Conservation (phyloP, 805 yeast species). For the Kluyveromyces dobzhanskii region DNA sequence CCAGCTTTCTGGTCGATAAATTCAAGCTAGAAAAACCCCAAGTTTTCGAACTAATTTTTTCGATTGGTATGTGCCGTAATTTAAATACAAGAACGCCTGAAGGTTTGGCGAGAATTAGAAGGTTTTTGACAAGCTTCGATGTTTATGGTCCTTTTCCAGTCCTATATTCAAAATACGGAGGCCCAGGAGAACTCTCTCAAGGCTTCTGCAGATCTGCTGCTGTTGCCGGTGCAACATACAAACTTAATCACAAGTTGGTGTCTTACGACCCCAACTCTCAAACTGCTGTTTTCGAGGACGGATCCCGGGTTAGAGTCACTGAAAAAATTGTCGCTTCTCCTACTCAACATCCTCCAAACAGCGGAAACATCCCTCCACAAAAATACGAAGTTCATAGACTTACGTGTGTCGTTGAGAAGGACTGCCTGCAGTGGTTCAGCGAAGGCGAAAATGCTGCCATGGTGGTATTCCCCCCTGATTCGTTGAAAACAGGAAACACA, state of each 20-base stretch:
- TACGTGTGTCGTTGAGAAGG: slow-evolving; percentile 74
- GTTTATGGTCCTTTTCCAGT: slow-evolving; percentile 94
- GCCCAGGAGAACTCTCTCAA: slow-evolving; percentile 92
- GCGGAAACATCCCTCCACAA: slow-evolving; percentile 36
- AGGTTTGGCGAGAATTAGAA: slow-evolving; percentile 72
- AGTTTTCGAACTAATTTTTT: slow-evolving; percentile 71
- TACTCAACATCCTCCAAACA: slow-evolving; percentile 44
- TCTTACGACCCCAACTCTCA: slow-evolving; percentile 60
- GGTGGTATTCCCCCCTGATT: slow-evolving; percentile 86
- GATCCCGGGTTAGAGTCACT: slow-evolving; percentile 60
- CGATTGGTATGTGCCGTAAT: slow-evolving; percentile 72
- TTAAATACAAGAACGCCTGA: slow-evolving; percentile 55
- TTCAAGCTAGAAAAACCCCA: slow-evolving; percentile 71
- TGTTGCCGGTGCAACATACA: slow-evolving; percentile 93
- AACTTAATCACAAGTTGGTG: slow-evolving; percentile 58
- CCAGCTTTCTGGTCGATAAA: slow-evolving; percentile 48
- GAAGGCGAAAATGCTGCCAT: slow-evolving; percentile 78
- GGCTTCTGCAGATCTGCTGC: slow-evolving; percentile 98
- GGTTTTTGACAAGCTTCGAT: slow-evolving; percentile 78
- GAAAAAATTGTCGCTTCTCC: slow-evolving; percentile 78
- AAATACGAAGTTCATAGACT: slow-evolving; percentile 60
- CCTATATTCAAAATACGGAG: slow-evolving; percentile 85
- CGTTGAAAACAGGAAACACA: slow-evolving; percentile 57
- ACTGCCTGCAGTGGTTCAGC: slow-evolving; percentile 87
- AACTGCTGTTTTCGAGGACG: slow-evolving; percentile 67